Evolutionary conservation across 345 rosid species (phyloP), one percentile per base, ranked within the genome.

Genomic region (Lumnitzera littorea): DNA sequence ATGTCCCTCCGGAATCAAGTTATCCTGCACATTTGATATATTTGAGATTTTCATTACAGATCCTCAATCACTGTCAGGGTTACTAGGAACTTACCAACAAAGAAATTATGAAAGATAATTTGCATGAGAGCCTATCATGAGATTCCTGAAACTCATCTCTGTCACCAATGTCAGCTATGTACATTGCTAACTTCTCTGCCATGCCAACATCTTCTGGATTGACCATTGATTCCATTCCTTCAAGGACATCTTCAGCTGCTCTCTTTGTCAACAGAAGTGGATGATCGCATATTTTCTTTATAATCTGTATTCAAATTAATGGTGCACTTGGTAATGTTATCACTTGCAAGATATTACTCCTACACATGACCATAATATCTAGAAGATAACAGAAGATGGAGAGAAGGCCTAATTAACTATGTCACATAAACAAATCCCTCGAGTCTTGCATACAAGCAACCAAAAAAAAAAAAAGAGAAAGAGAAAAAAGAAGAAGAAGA

Each of bases 261-360:
- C 94, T 80, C 75, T 84, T 84, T 61, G 89, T 84, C 78, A 86
- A 75, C 55, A 86, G 76, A 64, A 86, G 85, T 11, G 89, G 89
- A 62, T 86, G 94, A 65, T 86, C 94, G 63, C 89, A 86, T 65
- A 94, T 94, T 83, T 94, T 94, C 77, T 94, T 94, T 70, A 94
- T 76, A 71, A 94, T 94, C 99, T 94, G 86, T 71, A 67, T 67
- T 67, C 78, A 63, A 66, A 63, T 62, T 67, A 65, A 57, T 6
- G 4, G 14, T 36, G 43, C 43, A 36, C 7, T 36, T 9, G 11
- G 9, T 9, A 36, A 36, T 36, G 43, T 36, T 36, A 4, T 36
- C 36, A 36, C 43, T 36, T 36, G 43, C 43, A 36, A 36, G 43
- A 36, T 36, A 36, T 36, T 4, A 36, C 11, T 36, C 43, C 5